Conservation (phyloP, 2,329 filamentous ascomycete genomes). For the Alternaria ventricosa region DNA sequence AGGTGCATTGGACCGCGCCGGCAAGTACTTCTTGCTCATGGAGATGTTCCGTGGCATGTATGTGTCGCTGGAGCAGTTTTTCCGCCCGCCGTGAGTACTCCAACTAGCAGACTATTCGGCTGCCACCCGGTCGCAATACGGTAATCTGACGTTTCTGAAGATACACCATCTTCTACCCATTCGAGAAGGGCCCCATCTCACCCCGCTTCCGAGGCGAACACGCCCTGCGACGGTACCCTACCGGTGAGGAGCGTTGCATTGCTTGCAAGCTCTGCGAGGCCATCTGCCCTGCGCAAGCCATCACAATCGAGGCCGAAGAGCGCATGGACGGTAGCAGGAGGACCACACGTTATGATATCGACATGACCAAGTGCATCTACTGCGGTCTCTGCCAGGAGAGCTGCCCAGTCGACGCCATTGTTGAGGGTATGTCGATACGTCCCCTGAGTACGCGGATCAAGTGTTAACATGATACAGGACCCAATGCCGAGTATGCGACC, state of each 20-base stretch:
- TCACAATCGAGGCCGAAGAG: conserved; percentile 99
- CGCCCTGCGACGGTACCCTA: conserved; percentile 93
- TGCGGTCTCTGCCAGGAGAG: conserved; percentile 99
- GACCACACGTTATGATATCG: conserved; percentile 97
- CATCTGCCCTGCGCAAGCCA: conserved; percentile 96
- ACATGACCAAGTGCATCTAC: conserved; percentile 99
- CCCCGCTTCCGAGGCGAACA: conserved; percentile 98
- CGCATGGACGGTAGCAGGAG: conserved; percentile 93
- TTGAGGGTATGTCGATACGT: conserved; percentile 63
- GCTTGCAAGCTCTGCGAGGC: conserved; percentile 99
- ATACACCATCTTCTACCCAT: conserved; percentile 98
- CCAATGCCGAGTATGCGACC: conserved; percentile 77
- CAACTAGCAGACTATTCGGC: conserved; percentile 19
- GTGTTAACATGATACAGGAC: conserved; percentile 53
- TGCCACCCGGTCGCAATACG: not conserved
- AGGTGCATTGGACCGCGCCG: conserved; percentile 78
- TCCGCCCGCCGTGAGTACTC: conserved; percentile 87
- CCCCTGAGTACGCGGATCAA: not conserved
- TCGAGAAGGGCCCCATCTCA: conserved; percentile 98
- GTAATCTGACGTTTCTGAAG: conserved; percentile 57
- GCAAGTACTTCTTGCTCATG: conserved; percentile 92
- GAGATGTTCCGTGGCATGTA: conserved; percentile 99
- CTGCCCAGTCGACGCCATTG: conserved; percentile 95
- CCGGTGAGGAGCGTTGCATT: conserved; percentile 98
- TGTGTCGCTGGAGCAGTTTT: conserved; percentile 95